These are phyloP conservation scores for Fusarium udum DNA, from an alignment of 2,329 filamentous ascomycete genomes.

Conservation along the genomic window DNA sequence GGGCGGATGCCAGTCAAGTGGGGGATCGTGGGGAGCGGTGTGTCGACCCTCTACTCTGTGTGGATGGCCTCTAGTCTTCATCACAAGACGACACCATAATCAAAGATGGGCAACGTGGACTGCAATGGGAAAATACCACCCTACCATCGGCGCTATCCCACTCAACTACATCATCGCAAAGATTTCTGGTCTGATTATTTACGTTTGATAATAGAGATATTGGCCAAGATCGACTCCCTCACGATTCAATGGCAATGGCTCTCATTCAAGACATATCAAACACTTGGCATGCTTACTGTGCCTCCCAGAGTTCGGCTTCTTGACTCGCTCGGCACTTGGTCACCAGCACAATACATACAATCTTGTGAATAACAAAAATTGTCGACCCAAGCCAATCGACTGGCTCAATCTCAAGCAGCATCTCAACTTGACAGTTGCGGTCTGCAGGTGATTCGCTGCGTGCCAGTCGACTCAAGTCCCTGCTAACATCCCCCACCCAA, in stretches of 20 bases:
- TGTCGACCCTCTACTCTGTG: conserved; percentile 29
- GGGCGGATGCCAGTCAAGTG: conserved; percentile 19
- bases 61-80: conserved; percentile 34
- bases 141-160: conserved; percentile 26
- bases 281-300: conserved; percentile 4
- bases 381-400: conserved; percentile 2
- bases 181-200: conserved; percentile 1
- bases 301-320: conserved; percentile 22
- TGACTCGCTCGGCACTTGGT: conserved; percentile 34
- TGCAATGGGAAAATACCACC: conserved; percentile 21
- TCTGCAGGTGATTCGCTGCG: conserved; percentile 38
- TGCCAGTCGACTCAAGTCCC: conserved; percentile 9
- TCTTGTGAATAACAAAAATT: background rate
- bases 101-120: conserved; percentile 29
- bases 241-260: conserved; percentile 5
- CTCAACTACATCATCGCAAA: conserved; percentile 23
- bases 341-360: conserved; percentile 3
- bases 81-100: conserved; percentile 19
- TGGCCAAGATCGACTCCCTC: background rate
- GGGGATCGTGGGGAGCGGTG: conserved; percentile 43
- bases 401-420: conserved; percentile 18
- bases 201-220: conserved; percentile 19
- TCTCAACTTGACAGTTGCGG: conserved; percentile 23
- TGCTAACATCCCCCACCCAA: no score
- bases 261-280: background rate